Base-by-base conservation (phyloP, 2,329 filamentous ascomycete genomes). In the Claviceps sorghi region DNA sequence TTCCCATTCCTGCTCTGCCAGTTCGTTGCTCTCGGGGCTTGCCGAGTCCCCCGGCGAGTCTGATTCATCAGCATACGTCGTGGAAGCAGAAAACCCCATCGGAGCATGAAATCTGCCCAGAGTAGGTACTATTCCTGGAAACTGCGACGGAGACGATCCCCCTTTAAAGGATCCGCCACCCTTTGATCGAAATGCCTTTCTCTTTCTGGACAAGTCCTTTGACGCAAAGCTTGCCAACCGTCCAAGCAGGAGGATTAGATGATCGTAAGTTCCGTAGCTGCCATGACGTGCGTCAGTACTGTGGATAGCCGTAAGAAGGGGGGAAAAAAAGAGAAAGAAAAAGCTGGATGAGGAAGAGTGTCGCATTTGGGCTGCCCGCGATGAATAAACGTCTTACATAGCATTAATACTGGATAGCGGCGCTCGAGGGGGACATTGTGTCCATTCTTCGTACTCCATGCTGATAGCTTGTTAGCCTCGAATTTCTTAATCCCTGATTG, bases 231-330 rank as follows among this genome's bases (percentile, higher is more conserved):
- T 81, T 51, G 84, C 79, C 15, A 95, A 73, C 2, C 93, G 82
- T 9, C 82, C 89, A 26, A 96, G 75, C 1, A 97, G 71, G 4
- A 97, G 75, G 45, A 94, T 77, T 4, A 96, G 69, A 64, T 96
- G 88, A 64, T 98, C 93, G 58, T 87, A 88, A 0, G 88, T 88
- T 41, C 89, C 93, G 61, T 91, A 94, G 26, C 91, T 83, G 52
- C 17, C 32, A 17, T 10, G n/a, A 30, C 19, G 7, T 15, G n/a
- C 8, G 34, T 57, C 40, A 49, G 48, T 32, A 15, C 42, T 19
- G 3, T 43, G 17, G 9, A 42, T 11, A 42, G 3, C 4, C 6
- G 15, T 69, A 65, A 55, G 36, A 58, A 30, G 17, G 26, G 26
- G 34, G 17, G 22, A 48, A 15, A 42, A n/a, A 34, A 3, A 38